Conservation (phyloP, 352 stramenopile species). For the Globisporangium mamillatum region DNA sequence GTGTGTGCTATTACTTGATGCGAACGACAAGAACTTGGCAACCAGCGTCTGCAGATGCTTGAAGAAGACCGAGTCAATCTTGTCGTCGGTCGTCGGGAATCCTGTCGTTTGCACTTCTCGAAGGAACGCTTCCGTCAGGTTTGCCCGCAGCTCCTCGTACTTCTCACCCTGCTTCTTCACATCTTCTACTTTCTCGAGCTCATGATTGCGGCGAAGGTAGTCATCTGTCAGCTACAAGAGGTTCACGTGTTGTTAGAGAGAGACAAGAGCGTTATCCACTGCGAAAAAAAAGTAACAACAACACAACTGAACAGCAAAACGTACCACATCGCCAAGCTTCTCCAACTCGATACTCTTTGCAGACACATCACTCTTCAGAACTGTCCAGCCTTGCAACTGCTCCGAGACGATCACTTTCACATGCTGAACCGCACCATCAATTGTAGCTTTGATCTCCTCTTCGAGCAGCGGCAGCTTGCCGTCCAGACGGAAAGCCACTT, state of each 20-base stretch:
- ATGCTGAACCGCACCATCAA: slow-evolving; percentile 54
- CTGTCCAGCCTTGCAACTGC: slow-evolving; percentile 70
- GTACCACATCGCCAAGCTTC: slow-evolving; percentile 72
- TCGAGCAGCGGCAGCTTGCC: slow-evolving; percentile 63
- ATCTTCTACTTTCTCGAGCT: slow-evolving; percentile 57
- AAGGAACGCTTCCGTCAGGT: slow-evolving; percentile 58
- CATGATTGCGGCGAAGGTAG: slow-evolving; percentile 63
- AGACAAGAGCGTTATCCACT: not conserved
- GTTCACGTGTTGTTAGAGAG: not conserved
- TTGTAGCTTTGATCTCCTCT: slow-evolving; percentile 57
- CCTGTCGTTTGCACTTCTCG: slow-evolving; percentile 43
- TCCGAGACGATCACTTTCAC: slow-evolving; percentile 49
- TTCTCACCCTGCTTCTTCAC: slow-evolving; percentile 54
- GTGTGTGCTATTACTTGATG: slow-evolving; percentile 41
- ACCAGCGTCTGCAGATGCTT: slow-evolving; percentile 57
- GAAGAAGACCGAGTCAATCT: slow-evolving; percentile 60
- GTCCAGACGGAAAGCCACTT: slow-evolving; percentile 58
- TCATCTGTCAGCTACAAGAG: slow-evolving; percentile 53
- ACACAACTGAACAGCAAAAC: slow-evolving; percentile 16
- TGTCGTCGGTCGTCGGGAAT: slow-evolving; percentile 61
- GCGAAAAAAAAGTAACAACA: slow-evolving; percentile 1
- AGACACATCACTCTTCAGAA: slow-evolving; percentile 58
- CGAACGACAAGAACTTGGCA: slow-evolving; percentile 53
- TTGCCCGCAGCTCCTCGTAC: slow-evolving; percentile 55
- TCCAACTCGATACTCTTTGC: slow-evolving; percentile 66